These are phyloP conservation scores for Solanum sejunctum DNA, from an alignment of 257 asterid genomes.

Conservation along the genomic window DNA sequence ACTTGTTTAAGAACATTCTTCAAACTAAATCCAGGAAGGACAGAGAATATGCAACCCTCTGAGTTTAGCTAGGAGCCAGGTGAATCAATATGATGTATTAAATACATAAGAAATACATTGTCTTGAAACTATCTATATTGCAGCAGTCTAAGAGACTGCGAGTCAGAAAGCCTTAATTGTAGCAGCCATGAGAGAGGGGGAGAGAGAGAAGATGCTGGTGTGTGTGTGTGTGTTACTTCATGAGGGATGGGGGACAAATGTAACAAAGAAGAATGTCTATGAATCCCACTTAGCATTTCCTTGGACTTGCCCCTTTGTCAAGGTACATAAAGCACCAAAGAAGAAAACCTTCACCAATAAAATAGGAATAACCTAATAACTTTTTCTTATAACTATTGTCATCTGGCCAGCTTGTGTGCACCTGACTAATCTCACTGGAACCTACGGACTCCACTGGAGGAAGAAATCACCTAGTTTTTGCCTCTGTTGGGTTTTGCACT, in stretches of 20 bases:
- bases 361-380: not conserved
- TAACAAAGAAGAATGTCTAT: not conserved
- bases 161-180: not conserved
- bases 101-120: not conserved
- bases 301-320: not conserved
- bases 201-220: not conserved
- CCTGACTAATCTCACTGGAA: not conserved
- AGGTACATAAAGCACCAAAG: not conserved
- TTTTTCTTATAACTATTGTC: not conserved
- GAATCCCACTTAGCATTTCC: not conserved
- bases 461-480: not conserved
- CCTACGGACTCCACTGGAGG: not conserved
- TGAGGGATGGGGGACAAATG: not conserved
- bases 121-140: not conserved
- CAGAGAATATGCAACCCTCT: not conserved
- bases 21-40: not conserved
- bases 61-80: not conserved
- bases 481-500: not conserved
- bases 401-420: not conserved
- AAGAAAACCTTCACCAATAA: not conserved
- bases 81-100: not conserved
- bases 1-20: not conserved
- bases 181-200: not conserved
- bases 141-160: not conserved
- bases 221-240: not conserved